These are phyloP conservation scores for Clavispora carvajalis DNA, from an alignment of 805 yeast species.

Conservation along the genomic window DNA sequence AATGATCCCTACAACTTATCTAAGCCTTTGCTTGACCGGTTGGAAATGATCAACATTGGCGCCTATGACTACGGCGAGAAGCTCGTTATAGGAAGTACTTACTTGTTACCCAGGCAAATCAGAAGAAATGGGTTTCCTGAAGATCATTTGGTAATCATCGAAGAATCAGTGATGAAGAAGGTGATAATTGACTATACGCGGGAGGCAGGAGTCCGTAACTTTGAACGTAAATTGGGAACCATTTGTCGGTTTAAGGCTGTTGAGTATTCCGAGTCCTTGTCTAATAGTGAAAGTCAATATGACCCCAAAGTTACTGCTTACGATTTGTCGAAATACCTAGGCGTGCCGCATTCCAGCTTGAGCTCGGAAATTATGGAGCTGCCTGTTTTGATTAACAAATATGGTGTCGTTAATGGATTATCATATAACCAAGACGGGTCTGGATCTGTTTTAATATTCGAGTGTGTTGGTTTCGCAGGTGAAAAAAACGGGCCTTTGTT, in stretches of 20 bases:
- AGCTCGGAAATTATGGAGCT: slow-evolving; percentile 29
- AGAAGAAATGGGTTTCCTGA: slow-evolving; percentile 57
- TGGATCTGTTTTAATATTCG: slow-evolving; percentile 77
- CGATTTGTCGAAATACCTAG: slow-evolving; percentile 67
- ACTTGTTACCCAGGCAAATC: slow-evolving; percentile 71
- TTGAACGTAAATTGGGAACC: slow-evolving; percentile 70
- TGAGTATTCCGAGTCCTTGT: slow-evolving; percentile 43
- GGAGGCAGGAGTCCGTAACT: slow-evolving; percentile 80
- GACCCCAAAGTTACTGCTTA: slow-evolving; percentile 38
- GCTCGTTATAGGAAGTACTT: slow-evolving; percentile 60
- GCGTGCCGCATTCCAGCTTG: slow-evolving; percentile 48
- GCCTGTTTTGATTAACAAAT: slow-evolving; percentile 44
- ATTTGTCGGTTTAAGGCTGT: slow-evolving; percentile 81
- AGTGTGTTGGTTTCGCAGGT: slow-evolving; percentile 63
- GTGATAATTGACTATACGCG: slow-evolving; percentile 69
- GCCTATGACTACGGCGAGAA: slow-evolving; percentile 82
- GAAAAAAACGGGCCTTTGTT: slow-evolving; percentile 32
- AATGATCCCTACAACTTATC: slow-evolving; percentile 68
- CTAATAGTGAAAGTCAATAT: slow-evolving; percentile 19
- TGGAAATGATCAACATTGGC: slow-evolving; percentile 72
- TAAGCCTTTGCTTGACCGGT: slow-evolving; percentile 74
- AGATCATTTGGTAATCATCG: slow-evolving; percentile 38
- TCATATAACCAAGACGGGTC: slow-evolving; percentile 85
- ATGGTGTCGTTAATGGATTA: slow-evolving; percentile 82
- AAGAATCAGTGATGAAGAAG: slow-evolving; percentile 50